Evolutionary conservation across 257 asterid genomes (phyloP).

Genomic region (Scutellaria galericulata): DNA sequence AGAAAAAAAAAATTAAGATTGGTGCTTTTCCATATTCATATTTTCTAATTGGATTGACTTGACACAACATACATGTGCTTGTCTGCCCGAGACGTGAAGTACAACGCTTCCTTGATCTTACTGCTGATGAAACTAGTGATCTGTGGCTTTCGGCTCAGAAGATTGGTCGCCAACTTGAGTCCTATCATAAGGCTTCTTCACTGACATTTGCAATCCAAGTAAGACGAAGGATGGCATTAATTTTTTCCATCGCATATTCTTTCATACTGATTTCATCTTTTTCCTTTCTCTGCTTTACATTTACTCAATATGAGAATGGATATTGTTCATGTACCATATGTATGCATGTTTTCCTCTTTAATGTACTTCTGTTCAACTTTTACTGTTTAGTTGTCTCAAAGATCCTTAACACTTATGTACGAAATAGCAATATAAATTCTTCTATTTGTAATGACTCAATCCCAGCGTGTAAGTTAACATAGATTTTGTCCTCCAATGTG

Average conservation of each 20-base stretch:
- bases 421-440: background rate
- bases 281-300: background rate
- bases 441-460: background rate
- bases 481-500: background rate
- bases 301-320: constrained; percentile 3
- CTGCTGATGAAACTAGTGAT: constrained; percentile 79
- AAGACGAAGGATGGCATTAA: constrained; percentile 39
- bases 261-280: background rate
- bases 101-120: constrained; percentile 79
- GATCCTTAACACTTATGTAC: background rate
- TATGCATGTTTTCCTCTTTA: background rate
- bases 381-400: background rate
- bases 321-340: constrained; percentile 1
- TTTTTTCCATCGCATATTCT: background rate
- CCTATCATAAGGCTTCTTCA: constrained; percentile 86
- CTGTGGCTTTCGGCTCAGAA: constrained; percentile 82
- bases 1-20: background rate
- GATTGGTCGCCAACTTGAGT: constrained; percentile 78
- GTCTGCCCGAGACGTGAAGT: constrained; percentile 91
- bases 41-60: constrained; percentile 54
- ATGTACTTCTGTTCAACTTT: background rate
- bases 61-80: constrained; percentile 79
- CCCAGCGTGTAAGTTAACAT: background rate
- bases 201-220: constrained; percentile 87
- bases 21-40: background rate